Evolutionary conservation across 164 flowering plant genomes (phyloP).

Genomic region (Akebia trifoliata): DNA sequence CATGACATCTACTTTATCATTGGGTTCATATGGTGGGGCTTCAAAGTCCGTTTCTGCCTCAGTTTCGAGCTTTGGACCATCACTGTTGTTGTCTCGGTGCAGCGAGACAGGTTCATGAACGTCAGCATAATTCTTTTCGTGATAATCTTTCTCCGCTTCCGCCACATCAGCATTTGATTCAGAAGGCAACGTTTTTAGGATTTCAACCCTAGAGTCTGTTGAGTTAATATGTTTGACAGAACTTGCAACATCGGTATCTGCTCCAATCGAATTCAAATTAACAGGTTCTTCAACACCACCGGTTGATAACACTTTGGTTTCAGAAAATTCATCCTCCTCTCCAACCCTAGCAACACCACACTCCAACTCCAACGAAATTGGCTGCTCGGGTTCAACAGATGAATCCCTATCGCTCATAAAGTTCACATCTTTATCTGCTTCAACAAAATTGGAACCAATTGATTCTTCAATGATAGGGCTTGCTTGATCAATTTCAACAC

Average conservation of each 20-base stretch:
- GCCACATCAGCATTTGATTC: constrained; percentile 10
- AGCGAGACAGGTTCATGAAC: constrained; percentile 1
- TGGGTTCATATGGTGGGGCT: too few species aligned
- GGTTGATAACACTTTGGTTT: constrained; percentile 10
- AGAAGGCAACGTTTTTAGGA: constrained; percentile 3
- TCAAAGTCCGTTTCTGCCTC: constrained; percentile 17
- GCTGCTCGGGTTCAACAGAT: constrained; percentile 18
- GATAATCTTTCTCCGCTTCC: constrained; percentile 9
- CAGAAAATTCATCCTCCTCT: constrained; percentile 20
- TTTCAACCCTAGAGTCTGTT: constrained; percentile 8
- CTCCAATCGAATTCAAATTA: constrained; percentile 13
- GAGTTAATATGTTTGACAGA: too few species aligned
- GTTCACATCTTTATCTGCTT: constrained; percentile 11
- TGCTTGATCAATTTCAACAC: constrained; percentile 5
- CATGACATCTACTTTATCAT: too few species aligned
- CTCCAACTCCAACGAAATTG: constrained; percentile 8
- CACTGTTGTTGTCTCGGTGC: background rate
- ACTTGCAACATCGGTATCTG: too few species aligned
- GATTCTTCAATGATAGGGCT: constrained; percentile 12
- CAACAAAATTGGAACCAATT: constrained; percentile 11
- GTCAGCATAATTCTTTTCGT: constrained; percentile 4
- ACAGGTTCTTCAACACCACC: constrained; percentile 14
- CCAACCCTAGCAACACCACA: constrained; percentile 26
- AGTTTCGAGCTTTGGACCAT: constrained; percentile 11
- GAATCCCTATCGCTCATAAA: too few species aligned